A percentile compares a stretch with the other conserved stretches of the same genome.
These are phyloP conservation scores for Geranium rotundifolium DNA, from an alignment of 345 rosid species.

Conservation along the genomic window DNA sequence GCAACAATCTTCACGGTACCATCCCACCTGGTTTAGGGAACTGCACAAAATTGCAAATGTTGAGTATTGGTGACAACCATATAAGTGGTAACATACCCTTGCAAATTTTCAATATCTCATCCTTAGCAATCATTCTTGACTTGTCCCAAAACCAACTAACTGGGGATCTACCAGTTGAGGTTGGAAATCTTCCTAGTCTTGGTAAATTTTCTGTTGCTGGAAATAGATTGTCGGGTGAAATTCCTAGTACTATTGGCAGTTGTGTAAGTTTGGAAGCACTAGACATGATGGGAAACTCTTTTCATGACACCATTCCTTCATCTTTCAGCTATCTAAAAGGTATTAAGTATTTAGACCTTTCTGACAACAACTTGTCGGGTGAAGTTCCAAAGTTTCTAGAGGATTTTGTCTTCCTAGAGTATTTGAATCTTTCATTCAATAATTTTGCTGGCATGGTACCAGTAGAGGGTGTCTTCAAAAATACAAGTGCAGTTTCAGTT, in stretches of 20 bases:
- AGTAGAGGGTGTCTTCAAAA: slow-evolving; percentile 21
- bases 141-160: slow-evolving; percentile 21
- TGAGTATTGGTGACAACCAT: slow-evolving; percentile 12
- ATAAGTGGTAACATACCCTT: slow-evolving; percentile 17
- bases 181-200: slow-evolving; percentile 14
- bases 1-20: slow-evolving; percentile 14
- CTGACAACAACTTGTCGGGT: slow-evolving; percentile 23
- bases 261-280: slow-evolving; percentile 14
- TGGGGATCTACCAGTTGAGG: slow-evolving; percentile 12
- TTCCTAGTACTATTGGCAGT: slow-evolving; percentile 15
- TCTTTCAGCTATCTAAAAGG: slow-evolving; percentile 19
- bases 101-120: slow-evolving; percentile 8
- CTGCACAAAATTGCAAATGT: not conserved
- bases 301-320: slow-evolving; percentile 22
- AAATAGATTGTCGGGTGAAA: slow-evolving; percentile 25
- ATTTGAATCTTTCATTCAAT: slow-evolving; percentile 30
- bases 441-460: slow-evolving; percentile 33
- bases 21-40: slow-evolving; percentile 13
- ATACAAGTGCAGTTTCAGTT: slow-evolving; percentile 19
- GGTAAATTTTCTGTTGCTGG: not conserved
- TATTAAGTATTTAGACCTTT: slow-evolving; percentile 24
- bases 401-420: not conserved
- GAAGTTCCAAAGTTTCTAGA: slow-evolving; percentile 13
- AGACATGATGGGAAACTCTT: slow-evolving; percentile 13
- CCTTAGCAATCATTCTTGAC: slow-evolving; percentile 11